A percentile compares a stretch with the other conserved stretches of the same genome.
Conservation (phyloP, 2,329 filamentous ascomycete species). For the Falciphora oryzae region DNA sequence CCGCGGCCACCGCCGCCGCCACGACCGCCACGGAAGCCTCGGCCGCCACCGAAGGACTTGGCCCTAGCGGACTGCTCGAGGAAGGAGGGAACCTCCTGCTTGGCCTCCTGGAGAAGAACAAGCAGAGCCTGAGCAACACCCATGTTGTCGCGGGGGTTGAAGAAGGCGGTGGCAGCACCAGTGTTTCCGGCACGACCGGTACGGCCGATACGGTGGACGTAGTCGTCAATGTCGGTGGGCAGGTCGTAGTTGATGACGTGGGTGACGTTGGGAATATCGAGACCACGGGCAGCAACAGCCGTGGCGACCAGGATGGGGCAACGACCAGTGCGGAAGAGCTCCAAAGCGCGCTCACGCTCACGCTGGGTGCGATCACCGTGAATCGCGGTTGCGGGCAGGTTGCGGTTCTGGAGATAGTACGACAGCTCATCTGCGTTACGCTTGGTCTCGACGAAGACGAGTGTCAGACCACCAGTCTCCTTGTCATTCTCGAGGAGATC, state of each 20-base stretch:
- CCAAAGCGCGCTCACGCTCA: slow-evolving; percentile 94
- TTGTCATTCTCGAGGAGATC: slow-evolving; percentile 96
- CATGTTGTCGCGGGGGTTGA: slow-evolving; percentile 93
- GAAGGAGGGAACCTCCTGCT: slow-evolving; percentile 92
- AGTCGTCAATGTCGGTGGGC: slow-evolving; percentile 92
- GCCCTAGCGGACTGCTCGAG: slow-evolving; percentile 97
- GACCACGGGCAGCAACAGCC: slow-evolving; percentile 83
- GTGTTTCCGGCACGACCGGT: slow-evolving; percentile 99
- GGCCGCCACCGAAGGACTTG: slow-evolving; percentile 72
- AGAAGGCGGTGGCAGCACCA: slow-evolving; percentile 96
- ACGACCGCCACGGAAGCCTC: slow-evolving; percentile 53
- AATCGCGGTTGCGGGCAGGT: slow-evolving; percentile 96
- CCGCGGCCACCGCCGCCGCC: slow-evolving; percentile 64
- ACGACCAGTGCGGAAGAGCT: slow-evolving; percentile 93
- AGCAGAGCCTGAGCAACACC: slow-evolving; percentile 94
- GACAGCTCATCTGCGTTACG: slow-evolving; percentile 98
- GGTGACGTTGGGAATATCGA: slow-evolving; percentile 93
- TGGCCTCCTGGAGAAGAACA: slow-evolving; percentile 97
- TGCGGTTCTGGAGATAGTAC: slow-evolving; percentile 98
- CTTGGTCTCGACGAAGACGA: slow-evolving; percentile 99
- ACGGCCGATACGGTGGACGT: slow-evolving; percentile 98
- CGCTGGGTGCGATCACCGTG: slow-evolving; percentile 98
- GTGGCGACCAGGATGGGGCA: slow-evolving; percentile 97
- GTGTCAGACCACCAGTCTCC: slow-evolving; percentile 63
- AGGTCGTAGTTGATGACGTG: slow-evolving; percentile 98